Percentiles rank a stretch among this genome's conserved stretches.
Conservation (phyloP, 2,329 filamentous ascomycete genomes). For the Trichoderma asperellum region DNA sequence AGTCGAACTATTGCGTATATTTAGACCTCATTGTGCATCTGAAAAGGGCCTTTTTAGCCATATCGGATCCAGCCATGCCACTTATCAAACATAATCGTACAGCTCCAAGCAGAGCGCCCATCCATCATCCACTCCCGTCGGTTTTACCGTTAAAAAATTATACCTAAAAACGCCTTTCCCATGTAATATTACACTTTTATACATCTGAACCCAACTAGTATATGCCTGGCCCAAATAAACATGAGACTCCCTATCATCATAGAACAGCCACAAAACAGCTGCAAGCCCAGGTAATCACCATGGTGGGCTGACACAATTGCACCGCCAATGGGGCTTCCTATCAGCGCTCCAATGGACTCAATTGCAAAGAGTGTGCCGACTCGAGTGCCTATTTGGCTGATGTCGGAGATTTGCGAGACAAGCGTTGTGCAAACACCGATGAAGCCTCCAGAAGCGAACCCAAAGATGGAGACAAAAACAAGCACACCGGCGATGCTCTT, state of each 20-base stretch:
- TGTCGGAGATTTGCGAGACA: conserved; percentile 71
- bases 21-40: not conserved
- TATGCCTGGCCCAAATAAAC: conserved; percentile 41
- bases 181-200: conserved; percentile 39
- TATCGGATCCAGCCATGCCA: not conserved
- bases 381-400: conserved; percentile 70
- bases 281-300: conserved; percentile 61
- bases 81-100: not conserved
- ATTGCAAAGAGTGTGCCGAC: conserved; percentile 67
- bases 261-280: conserved; percentile 66
- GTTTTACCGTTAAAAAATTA: not conserved
- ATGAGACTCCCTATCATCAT: conserved; percentile 41
- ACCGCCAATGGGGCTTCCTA: conserved; percentile 69
- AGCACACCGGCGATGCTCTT: conserved; percentile 61
- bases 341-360: conserved; percentile 66
- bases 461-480: conserved; percentile 68
- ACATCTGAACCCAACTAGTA: conserved; percentile 43
- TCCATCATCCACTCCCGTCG: not conserved
- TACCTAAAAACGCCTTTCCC: not conserved
- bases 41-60: not conserved
- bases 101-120: not conserved
- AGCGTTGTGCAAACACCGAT: conserved; percentile 65
- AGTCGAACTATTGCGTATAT: not conserved
- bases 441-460: conserved; percentile 69
- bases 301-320: conserved; percentile 57